These are phyloP conservation scores for Globisporangium nodosum DNA, from an alignment of 352 stramenopile species.

Conservation along the genomic window DNA sequence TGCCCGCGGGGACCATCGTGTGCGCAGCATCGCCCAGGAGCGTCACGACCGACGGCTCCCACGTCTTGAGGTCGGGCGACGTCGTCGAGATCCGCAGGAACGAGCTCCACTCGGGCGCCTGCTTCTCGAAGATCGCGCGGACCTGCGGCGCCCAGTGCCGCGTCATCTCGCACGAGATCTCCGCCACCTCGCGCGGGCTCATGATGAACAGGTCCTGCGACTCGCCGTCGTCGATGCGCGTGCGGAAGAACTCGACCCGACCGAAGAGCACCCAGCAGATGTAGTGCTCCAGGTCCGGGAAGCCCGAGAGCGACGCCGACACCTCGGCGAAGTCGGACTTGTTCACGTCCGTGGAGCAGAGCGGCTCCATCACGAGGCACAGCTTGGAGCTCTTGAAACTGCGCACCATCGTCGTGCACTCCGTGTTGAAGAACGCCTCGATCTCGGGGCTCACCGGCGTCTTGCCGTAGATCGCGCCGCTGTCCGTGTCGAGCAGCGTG, in stretches of 20 bases:
- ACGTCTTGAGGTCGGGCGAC: slow-evolving; percentile 35
- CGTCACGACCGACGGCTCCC: slow-evolving; percentile 41
- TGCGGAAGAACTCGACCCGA: slow-evolving; percentile 34
- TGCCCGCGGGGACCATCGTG: slow-evolving; percentile 52
- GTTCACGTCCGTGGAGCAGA: slow-evolving; percentile 25
- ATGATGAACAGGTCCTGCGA: slow-evolving; percentile 45
- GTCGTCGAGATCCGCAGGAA: slow-evolving; percentile 64
- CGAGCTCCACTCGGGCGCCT: slow-evolving; percentile 41
- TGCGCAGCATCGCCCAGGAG: slow-evolving; percentile 57
- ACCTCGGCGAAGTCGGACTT: slow-evolving; percentile 17
- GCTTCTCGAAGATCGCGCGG: slow-evolving; percentile 32
- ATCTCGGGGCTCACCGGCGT: slow-evolving; percentile 44
- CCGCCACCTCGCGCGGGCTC: slow-evolving; percentile 31
- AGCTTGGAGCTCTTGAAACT: slow-evolving; percentile 34
- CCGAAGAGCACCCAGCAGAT: slow-evolving; percentile 58
- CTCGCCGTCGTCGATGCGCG: slow-evolving; percentile 14
- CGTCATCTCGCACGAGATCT: slow-evolving; percentile 46
- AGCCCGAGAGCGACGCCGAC: slow-evolving; percentile 7
- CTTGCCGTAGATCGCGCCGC: slow-evolving; percentile 65
- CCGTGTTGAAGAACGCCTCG: slow-evolving; percentile 33
- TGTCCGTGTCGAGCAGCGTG: slow-evolving; percentile 54
- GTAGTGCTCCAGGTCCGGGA: slow-evolving; percentile 37
- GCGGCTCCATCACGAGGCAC: slow-evolving; percentile 54
- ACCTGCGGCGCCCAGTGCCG: slow-evolving; percentile 41
- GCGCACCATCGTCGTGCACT: slow-evolving; percentile 42